Base-by-base conservation (phyloP, 805 yeast species). In the Priceomyces fermenticarens region DNA sequence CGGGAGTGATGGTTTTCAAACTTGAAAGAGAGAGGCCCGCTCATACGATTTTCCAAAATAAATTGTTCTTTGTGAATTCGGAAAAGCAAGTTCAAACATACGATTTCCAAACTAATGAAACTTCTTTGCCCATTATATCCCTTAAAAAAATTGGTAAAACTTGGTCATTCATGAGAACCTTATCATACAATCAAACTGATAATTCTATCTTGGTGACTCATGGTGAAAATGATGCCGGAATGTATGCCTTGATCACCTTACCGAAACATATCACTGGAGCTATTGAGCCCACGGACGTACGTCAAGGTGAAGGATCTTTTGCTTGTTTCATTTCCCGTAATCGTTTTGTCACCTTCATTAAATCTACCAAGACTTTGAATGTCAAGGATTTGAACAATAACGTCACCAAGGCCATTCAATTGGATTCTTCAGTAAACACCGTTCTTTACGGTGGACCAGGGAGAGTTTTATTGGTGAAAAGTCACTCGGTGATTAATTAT, bases 21-120 rank as follows among this genome's bases (percentile, higher is more conserved):
- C 76, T 93, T 46, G 97, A 88, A 63, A 85, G 98, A 62, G 99
- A 93, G 73, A 83, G 99, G 63, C 98, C 99, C 10, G 95, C 97
- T n/a, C 78, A 79, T 54, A 64, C 86, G 4, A 56, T 80, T 27
- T 77, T 74, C 66, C 93, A 86, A 59, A 86, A 86, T 64, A 81
- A 77, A 53, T 64, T 93, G 53, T 78, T 77, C 46, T 91, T 77
- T 57, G 80, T 89, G 54, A 88, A 88, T 64, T 76, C 79, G 45
- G 96, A 88, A 59, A 88, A 85, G 63, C 95, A 88, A 62, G 82
- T 91, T 39, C 95, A 88, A 63, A 69, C 79, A 40, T 89, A 78
- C 57, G 93, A 88, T 57, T 84, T 77, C 58, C 73, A 71, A 40
- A 75, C 73, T 43, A 80, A 80, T 47, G 80, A 81, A 41, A 73